Base-by-base conservation (phyloP, 2,329 filamentous ascomycete species). In the Acrodontium crateriforme region DNA sequence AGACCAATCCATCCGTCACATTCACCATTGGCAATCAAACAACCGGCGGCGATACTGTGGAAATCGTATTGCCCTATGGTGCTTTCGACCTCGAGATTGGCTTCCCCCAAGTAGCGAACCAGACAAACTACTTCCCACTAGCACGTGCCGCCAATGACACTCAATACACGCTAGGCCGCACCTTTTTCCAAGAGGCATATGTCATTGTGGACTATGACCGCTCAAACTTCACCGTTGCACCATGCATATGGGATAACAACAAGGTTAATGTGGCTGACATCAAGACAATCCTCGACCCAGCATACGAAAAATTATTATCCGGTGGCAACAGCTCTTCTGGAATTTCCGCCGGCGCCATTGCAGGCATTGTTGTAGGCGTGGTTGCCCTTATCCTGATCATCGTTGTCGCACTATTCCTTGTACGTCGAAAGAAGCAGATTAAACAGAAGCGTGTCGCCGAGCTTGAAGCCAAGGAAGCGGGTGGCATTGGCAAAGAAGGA, bases 181-280 rank as follows among this genome's bases (percentile, higher is more conserved):
- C 47, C 1, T 55, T 55, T 39, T 39, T 55, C 16, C 52, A 55
- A 34, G 51, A 55, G 40, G 50, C 52, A n/a, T 55, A 55, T 27
- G 30, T 55, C 5, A 49, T 51, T 22, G 47, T 44, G 6, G 52
- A 55, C 33, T 55, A 55, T 36, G 47, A 53, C 14, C 42, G 44
- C 18, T 26, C 29, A 13, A 54, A 53, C 35, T 54, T 55, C 36
- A 53, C 49, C 10, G 36, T 55, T 16, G 48, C 50, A 3, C 50
- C 50, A 8, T 53, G 50, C 37, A 32, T 32, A 2, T 54, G 50
- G 50, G 37, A 51, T 19, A 16, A 29, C 6, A 29, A 28, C 14
- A 39, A 37, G 13, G 38, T 49, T 10, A 26, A 36, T 4, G 37
- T 30, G 11, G 29, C 41, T 3, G 31, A 39, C 9, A 44, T 54